A percentile compares a stretch with the other conserved stretches of the same genome.
These are phyloP conservation scores for Logfia minima DNA, from an alignment of 129 eudicot species.

Conservation along the genomic window DNA sequence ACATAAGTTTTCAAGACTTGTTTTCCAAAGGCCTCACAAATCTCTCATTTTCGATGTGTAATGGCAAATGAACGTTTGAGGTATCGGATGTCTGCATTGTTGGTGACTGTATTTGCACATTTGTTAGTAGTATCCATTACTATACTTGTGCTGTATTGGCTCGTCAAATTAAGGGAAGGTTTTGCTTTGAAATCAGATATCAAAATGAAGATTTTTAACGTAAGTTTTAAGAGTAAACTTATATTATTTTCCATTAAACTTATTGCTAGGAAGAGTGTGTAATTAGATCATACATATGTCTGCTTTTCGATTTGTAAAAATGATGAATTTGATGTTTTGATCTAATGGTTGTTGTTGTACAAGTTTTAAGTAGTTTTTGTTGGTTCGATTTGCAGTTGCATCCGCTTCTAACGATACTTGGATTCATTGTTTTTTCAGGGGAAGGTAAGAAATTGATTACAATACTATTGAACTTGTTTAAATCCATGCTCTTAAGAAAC, in stretches of 20 bases:
- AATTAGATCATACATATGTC: background rate
- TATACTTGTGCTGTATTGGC: constrained; percentile 62
- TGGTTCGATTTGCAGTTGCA: constrained; percentile 51
- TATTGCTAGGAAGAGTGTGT: background rate
- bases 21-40: background rate
- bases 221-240: constrained; percentile 22
- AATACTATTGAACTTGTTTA: background rate
- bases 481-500: too few relatives aligned
- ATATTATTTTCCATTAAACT: background rate
- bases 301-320: background rate
- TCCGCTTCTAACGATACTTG: constrained; percentile 69
- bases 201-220: constrained; percentile 64
- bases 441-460: constrained; percentile 51
- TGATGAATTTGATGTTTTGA: background rate
- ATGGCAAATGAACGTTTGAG: constrained; percentile 25
- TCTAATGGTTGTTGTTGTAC: background rate
- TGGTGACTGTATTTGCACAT: constrained; percentile 51
- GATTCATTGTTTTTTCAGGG: constrained; percentile 59
- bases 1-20: constrained; percentile 1
- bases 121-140: constrained; percentile 48
- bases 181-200: constrained; percentile 53
- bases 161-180: constrained; percentile 63
- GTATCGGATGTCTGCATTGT: constrained; percentile 27
- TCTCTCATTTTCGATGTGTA: constrained; percentile 1
- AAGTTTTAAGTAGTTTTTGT: background rate